These are phyloP conservation scores for Stevia rebaudiana DNA, from an alignment of 140 eudicot species.

Conservation along the genomic window DNA sequence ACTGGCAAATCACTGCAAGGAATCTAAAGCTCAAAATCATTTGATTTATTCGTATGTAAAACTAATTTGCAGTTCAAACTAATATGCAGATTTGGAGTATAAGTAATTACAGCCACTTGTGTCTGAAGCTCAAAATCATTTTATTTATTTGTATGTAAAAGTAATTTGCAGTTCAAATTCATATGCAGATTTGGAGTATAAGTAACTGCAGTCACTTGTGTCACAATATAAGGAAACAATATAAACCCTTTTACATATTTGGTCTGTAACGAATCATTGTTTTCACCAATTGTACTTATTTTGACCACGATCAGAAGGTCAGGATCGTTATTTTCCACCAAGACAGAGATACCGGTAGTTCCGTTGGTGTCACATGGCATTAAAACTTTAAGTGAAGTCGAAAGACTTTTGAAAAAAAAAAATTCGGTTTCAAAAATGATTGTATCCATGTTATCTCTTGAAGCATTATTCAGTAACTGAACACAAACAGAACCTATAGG, in stretches of 20 bases:
- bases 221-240: constrained; percentile 61
- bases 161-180: constrained; percentile 43
- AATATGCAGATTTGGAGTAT: constrained; percentile 21
- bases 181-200: constrained; percentile 25
- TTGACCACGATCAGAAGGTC: constrained; percentile 42
- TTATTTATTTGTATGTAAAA: constrained; percentile 55
- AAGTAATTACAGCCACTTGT: constrained; percentile 53
- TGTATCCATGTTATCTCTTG: constrained; percentile 35
- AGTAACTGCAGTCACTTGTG: constrained; percentile 57
- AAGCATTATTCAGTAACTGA: constrained; percentile 39
- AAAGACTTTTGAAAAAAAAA: constrained; percentile 23
- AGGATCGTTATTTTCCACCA: constrained; percentile 49
- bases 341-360: constrained; percentile 35
- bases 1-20: constrained; percentile 48
- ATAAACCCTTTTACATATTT: constrained; percentile 63
- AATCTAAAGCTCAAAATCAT: constrained; percentile 38
- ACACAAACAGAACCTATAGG: constrained; percentile 50
- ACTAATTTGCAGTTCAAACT: constrained; percentile 45
- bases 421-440: constrained; percentile 52
- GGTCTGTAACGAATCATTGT: constrained; percentile 30
- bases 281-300: constrained; percentile 44
- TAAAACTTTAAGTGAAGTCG: constrained; percentile 41
- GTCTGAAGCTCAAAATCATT: constrained; percentile 41
- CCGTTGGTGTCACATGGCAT: constrained; percentile 48
- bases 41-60: constrained; percentile 54